Base-by-base conservation (phyloP, 768 basidiomycete genomes). In the Cyathus striatus region DNA sequence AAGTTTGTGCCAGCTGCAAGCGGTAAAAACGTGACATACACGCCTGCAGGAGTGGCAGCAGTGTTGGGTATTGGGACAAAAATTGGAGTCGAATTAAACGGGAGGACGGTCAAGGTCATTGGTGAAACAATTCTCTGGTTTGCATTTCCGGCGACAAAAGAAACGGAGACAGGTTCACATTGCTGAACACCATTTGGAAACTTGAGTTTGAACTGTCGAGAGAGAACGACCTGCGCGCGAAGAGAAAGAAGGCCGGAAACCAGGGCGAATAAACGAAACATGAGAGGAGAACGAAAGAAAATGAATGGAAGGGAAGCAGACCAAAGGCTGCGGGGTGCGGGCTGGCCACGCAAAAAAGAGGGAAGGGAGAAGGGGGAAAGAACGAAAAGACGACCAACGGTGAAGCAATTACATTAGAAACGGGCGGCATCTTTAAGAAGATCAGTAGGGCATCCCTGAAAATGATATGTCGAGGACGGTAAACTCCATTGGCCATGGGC, bases 1-100 rank as follows among this genome's bases (percentile, higher is more conserved):
- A 83, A 81, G 12, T 56, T 54, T 6, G 75, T 70, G 21, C 68
- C 72, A 2, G 68, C 72, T 2, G 67, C 47, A 16, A 80, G 61
- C 4, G 81, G 81, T 2, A 83, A 61, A 51, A 75, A 76, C 4
- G 72, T 65, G 40, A 81, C 61, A 23, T 57, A 57, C 13, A 74
- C 63, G 1, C 75, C 75, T 7, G 63, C 62, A 12, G 61, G 57
- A 40, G 69, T 60, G 18, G 60, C 56, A 13, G 57, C 46, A 38
- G 62, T 54, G 36, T 62, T 53, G 10, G 70, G 64, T 26, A 83
- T 63, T 20, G 69, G 61, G 41, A 83, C 66, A 32, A 62, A 61
- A 34, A 78, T 56, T 1, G 77, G 75, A 23, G 65, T 64, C n/a
- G 67, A 68, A 49, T 72, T 70, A 51, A 80, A 61, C 39, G 81